A percentile compares a stretch with the other conserved stretches of the same genome.
Conservation (phyloP, 2,329 filamentous ascomycete genomes). For the Ophiognomonia clavigignenti-juglandacearum region DNA sequence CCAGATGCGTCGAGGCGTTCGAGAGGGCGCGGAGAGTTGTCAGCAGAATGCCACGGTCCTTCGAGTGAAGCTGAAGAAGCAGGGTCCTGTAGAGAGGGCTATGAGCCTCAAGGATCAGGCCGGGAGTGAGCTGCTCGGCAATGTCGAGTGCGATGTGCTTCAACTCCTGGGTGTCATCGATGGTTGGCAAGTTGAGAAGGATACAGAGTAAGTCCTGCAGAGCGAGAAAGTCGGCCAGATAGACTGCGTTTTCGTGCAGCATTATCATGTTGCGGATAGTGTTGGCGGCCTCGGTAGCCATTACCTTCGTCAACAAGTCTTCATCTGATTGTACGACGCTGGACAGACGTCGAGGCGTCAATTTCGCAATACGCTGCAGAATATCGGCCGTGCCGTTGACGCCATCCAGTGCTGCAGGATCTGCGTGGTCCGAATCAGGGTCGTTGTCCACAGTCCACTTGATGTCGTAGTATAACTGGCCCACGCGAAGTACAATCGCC, state of each 20-base stretch:
- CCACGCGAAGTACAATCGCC: conserved; percentile 76
- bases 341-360: conserved; percentile 54
- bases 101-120: conserved; percentile 63
- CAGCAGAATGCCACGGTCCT: conserved; percentile 78
- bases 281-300: conserved; percentile 79
- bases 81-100: conserved; percentile 79
- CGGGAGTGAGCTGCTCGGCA: conserved; percentile 83
- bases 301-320: too few species aligned
- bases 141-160: conserved; percentile 91
- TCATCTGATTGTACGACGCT: conserved; percentile 69
- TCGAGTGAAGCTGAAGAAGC: conserved; percentile 56
- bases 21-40: conserved; percentile 76
- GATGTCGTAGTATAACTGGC: conserved; percentile 74
- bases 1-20: conserved; percentile 82
- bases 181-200: conserved; percentile 68
- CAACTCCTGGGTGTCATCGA: conserved; percentile 71
- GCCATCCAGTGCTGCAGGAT: conserved; percentile 47
- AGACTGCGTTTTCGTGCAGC: conserved; percentile 75
- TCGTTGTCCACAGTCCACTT: conserved; percentile 75
- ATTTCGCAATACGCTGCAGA: conserved; percentile 63
- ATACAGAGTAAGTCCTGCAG: conserved; percentile 81
- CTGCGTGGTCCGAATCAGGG: conserved; percentile 45
- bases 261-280: conserved; percentile 97
- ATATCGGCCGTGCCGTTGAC: conserved; percentile 66
- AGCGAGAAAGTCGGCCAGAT: conserved; percentile 68